Evolutionary conservation across 768 basidiomycete genomes (phyloP).

Genomic region (Mycena rosella): DNA sequence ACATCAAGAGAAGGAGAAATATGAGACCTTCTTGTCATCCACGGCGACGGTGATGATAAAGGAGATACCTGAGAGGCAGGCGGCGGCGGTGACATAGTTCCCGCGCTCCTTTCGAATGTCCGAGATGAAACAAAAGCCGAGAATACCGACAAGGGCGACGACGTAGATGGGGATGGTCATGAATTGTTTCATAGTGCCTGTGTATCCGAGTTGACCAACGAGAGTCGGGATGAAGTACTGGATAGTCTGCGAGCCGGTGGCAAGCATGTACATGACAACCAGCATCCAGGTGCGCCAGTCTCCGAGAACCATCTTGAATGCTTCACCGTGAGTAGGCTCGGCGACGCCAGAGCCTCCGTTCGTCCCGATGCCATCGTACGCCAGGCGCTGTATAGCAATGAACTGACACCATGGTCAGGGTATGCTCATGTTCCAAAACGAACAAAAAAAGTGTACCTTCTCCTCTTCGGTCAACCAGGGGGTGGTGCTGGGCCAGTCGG

Average conservation of each 20-base stretch:
- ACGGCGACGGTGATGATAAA: constrained; percentile 48
- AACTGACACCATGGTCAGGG: constrained; percentile 23
- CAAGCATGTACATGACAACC: constrained; percentile 35
- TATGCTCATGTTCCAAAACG: not conserved
- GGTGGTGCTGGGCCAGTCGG: constrained; percentile 41
- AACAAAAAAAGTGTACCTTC: constrained; percentile 13
- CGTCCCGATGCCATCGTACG: constrained; percentile 23
- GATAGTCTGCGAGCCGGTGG: constrained; percentile 33
- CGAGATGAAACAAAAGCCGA: constrained; percentile 32
- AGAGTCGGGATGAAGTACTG: constrained; percentile 34
- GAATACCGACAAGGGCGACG: constrained; percentile 26
- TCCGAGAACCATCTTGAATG: constrained; percentile 21
- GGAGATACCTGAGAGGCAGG: constrained; percentile 27
- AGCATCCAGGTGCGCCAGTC: constrained; percentile 30
- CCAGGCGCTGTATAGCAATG: constrained; percentile 38
- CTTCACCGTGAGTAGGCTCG: constrained; percentile 18
- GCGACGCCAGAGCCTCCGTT: not conserved
- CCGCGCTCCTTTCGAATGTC: constrained; percentile 31
- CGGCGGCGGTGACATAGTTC: constrained; percentile 34
- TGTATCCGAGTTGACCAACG: constrained; percentile 32
- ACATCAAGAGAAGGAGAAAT: constrained; percentile 48
- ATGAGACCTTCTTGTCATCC: constrained; percentile 42
- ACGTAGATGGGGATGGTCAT: constrained; percentile 36
- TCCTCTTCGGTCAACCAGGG: constrained; percentile 43
- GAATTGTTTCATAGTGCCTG: constrained; percentile 14